These are phyloP conservation scores for Exobasidium cylindrosporum DNA, from an alignment of 1,284 basidiomycete species.

Conservation along the genomic window DNA sequence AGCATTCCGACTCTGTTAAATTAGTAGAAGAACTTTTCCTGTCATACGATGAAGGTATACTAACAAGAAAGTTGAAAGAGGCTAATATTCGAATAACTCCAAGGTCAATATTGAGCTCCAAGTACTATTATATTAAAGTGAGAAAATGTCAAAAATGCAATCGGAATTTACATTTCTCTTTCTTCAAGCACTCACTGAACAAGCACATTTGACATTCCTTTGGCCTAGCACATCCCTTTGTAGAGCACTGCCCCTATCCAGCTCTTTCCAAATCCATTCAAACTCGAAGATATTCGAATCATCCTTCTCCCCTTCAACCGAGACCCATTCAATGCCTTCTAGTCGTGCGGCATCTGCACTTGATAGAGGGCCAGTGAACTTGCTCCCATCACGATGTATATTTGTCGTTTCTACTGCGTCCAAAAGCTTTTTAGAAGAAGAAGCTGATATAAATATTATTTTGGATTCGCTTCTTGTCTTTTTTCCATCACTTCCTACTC, in stretches of 20 bases:
- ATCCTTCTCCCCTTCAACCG: not conserved
- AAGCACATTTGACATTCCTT: constrained; percentile 10
- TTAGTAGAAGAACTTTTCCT: no score
- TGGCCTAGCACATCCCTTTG: constrained; percentile 2
- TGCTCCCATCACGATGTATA: not conserved
- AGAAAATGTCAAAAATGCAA: no score
- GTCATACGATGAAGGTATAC: not conserved
- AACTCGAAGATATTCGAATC: not conserved
- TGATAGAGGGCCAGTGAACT: not conserved
- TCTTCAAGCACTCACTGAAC: not conserved
- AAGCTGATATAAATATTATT: constrained; percentile 3
- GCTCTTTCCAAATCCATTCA: constrained; percentile 8
- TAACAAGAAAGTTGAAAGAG: constrained; percentile 8
- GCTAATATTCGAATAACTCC: not conserved
- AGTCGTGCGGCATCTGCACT: not conserved
- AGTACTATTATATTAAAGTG: not conserved
- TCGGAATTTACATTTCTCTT: not conserved
- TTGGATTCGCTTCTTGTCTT: not conserved
- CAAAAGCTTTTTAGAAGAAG: not conserved
- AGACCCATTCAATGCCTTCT: constrained; percentile 4
- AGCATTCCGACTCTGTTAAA: no score
- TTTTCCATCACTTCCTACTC: not conserved
- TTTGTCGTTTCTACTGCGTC: constrained; percentile 1
- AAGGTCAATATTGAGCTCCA: constrained; percentile 2
- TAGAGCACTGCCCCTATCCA: not conserved